Evolutionary conservation across 2,329 filamentous ascomycete genomes (phyloP).

Genomic region (Aureobasidium sp.): DNA sequence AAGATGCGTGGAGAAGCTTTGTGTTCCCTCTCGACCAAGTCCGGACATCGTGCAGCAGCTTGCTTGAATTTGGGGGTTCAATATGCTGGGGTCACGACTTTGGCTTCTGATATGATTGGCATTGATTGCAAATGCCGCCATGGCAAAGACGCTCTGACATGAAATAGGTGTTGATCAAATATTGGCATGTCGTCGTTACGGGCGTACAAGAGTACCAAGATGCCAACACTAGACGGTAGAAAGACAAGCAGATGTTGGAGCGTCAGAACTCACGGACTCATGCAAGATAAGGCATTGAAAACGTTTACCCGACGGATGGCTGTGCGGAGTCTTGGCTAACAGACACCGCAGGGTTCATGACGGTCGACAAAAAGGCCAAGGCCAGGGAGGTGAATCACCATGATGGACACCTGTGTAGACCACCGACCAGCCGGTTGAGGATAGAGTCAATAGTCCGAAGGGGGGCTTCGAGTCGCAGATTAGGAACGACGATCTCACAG

Average conservation of each 20-base stretch:
- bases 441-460: too few species aligned
- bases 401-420: background rate
- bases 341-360: background rate
- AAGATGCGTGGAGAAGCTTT: background rate
- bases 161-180: conserved; percentile 2
- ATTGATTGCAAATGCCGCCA: background rate
- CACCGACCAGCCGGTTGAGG: too few species aligned
- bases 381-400: background rate
- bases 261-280: background rate
- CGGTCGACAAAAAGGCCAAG: background rate
- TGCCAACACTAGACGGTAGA: background rate
- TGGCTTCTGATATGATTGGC: background rate
- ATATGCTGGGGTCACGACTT: background rate
- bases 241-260: conserved; percentile 1
- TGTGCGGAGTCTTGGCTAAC: background rate
- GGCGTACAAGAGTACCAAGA: background rate
- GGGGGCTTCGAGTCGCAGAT: background rate
- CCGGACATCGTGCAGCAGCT: background rate
- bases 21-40: background rate
- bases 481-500: background rate
- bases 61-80: background rate
- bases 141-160: background rate
- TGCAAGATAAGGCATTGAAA: conserved; percentile 1
- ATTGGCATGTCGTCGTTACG: conserved; percentile 2
- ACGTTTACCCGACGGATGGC: conserved; percentile 7